Evolutionary conservation across 139 green algal species (phyloP).

Genomic region (Gonium pectorale): DNA sequence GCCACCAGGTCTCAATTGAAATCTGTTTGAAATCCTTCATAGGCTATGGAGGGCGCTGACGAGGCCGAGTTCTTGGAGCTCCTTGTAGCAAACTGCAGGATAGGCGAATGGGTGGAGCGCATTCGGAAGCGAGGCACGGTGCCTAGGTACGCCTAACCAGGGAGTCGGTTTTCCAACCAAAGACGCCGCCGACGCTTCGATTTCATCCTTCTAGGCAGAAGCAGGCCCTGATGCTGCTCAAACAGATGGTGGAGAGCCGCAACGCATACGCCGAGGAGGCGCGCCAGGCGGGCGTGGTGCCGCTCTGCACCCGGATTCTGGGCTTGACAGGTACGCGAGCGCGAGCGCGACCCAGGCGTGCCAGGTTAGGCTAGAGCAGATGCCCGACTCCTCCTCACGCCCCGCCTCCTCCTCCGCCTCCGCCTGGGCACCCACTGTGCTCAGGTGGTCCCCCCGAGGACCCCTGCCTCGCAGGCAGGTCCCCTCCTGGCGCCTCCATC

Average conservation of each 20-base stretch:
- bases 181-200: background rate
- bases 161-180: background rate
- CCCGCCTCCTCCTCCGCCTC: background rate
- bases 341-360: too few species aligned
- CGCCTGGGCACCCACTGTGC: too few species aligned
- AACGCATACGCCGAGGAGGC: constrained; percentile 55
- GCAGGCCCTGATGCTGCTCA: constrained; percentile 52
- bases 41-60: constrained; percentile 47
- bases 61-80: constrained; percentile 70
- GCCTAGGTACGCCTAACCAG: background rate
- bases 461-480: constrained; percentile 14
- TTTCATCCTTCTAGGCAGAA: too few species aligned
- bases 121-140: constrained; percentile 43
- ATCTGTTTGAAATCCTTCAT: too few species aligned
- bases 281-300: constrained; percentile 37
- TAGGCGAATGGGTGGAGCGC: constrained; percentile 63
- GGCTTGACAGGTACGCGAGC: constrained; percentile 38
- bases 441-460: background rate
- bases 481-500: too few species aligned
- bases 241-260: constrained; percentile 44
- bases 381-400: too few species aligned
- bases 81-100: constrained; percentile 70
- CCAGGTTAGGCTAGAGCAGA: too few species aligned
- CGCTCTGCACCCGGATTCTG: constrained; percentile 31
- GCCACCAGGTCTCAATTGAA: too few species aligned